Conservation (phyloP, 495 filamentous ascomycete genomes). For the Tuber borchii region DNA sequence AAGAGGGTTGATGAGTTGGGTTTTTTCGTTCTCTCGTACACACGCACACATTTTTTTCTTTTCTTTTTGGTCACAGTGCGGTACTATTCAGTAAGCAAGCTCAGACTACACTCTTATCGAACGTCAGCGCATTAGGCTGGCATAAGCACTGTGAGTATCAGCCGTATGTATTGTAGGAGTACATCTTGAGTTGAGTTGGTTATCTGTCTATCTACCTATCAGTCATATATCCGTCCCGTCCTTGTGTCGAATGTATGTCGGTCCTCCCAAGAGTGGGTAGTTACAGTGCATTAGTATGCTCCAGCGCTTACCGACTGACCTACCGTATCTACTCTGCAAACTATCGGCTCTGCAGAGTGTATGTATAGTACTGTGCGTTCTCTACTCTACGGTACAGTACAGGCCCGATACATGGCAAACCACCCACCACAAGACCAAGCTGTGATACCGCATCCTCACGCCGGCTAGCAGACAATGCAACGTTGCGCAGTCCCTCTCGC, state of each 20-base stretch:
- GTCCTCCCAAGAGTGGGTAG: neutral
- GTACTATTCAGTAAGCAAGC: neutral
- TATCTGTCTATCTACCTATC: neutral
- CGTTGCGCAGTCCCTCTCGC: neutral
- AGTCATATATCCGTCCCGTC: neutral
- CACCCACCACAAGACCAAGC: neutral
- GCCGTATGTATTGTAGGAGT: neutral
- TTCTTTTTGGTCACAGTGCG: neutral
- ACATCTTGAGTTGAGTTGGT: neutral
- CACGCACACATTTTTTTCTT: neutral
- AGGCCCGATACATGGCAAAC: slow-evolving; percentile 4
- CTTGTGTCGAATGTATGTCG: neutral
- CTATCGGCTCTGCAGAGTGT: neutral
- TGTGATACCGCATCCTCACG: neutral
- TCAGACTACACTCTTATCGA: neutral
- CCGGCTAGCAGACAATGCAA: neutral
- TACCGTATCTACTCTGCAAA: neutral
- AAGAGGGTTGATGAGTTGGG: neutral
- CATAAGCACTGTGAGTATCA: neutral
- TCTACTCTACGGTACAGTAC: neutral
- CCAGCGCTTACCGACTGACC: neutral
- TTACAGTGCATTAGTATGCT: neutral
- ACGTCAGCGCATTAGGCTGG: neutral
- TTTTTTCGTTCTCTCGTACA: neutral
- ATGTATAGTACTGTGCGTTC: neutral